Evolutionary conservation across 306 rosid genomes (phyloP).

Genomic region (Glycyrrhiza uralensis): DNA sequence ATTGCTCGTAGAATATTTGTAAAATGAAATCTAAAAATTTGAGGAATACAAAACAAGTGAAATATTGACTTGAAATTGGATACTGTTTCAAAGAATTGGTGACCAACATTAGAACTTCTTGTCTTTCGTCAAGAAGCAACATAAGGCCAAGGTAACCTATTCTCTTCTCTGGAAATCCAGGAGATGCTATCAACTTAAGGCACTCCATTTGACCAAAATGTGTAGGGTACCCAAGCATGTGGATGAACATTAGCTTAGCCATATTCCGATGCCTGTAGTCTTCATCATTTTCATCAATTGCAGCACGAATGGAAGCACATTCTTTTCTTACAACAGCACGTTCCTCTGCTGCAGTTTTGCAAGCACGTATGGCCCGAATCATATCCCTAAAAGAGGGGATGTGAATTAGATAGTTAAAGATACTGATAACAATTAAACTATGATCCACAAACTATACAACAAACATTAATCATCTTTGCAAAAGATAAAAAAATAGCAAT

Average conservation of each 20-base stretch:
- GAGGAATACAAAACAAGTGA: constrained; percentile 6
- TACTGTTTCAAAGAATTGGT: constrained; percentile 98
- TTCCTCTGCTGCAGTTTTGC: constrained; percentile 99
- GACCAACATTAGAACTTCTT: constrained; percentile 98
- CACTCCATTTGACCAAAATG: constrained; percentile 99
- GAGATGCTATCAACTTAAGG: constrained; percentile 90
- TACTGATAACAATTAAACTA: not conserved
- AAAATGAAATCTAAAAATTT: not conserved
- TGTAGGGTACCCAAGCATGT: constrained; percentile 99
- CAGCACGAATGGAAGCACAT: constrained; percentile 94
- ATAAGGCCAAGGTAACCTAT: constrained; percentile 98
- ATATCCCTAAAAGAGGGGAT: constrained; percentile 72
- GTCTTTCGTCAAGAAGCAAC: constrained; percentile 99
- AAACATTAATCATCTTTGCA: not conserved
- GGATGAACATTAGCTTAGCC: constrained; percentile 98
- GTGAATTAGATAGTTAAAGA: constrained; percentile 23
- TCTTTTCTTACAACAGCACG: constrained; percentile 96
- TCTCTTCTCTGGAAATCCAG: constrained; percentile 99
- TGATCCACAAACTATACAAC: not conserved
- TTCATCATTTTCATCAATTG: constrained; percentile 84
- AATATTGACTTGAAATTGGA: constrained; percentile 49
- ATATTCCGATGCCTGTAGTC: constrained; percentile 89
- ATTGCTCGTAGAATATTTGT: not conserved
- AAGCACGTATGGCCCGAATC: constrained; percentile 97
- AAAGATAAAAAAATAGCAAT: constrained; percentile 6